These are phyloP conservation scores for Botrytis fabae DNA, from an alignment of 2,329 filamentous ascomycete species.

Conservation along the genomic window DNA sequence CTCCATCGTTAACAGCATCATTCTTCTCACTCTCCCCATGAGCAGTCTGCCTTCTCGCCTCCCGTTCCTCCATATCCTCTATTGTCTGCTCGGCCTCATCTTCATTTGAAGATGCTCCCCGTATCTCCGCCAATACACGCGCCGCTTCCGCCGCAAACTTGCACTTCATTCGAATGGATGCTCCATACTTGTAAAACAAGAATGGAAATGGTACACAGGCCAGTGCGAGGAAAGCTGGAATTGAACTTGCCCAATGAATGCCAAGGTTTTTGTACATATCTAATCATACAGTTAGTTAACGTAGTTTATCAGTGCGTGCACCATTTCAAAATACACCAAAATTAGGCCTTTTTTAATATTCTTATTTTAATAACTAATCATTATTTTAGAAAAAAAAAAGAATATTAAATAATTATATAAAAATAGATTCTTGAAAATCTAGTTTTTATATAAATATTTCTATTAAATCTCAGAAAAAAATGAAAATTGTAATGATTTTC, in stretches of 20 bases:
- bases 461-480: too few species aligned
- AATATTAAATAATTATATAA: too few species aligned
- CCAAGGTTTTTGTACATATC: constrained; percentile 50
- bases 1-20: neutral
- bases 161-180: constrained; percentile 61
- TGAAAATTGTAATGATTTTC: too few species aligned
- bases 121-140: constrained; percentile 12
- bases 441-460: too few species aligned
- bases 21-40: neutral
- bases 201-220: constrained; percentile 73
- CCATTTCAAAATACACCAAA: too few species aligned
- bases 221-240: constrained; percentile 73
- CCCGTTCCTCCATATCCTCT: constrained; percentile 21
- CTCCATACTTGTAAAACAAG: constrained; percentile 75
- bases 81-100: constrained; percentile 3
- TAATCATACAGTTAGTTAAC: constrained; percentile 19
- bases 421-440: too few species aligned
- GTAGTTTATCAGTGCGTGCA: too few species aligned
- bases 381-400: too few species aligned
- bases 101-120: constrained; percentile 1
- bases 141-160: constrained; percentile 67
- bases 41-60: neutral
- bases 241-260: constrained; percentile 72
- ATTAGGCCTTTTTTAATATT: too few species aligned
- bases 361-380: too few species aligned